Percentiles rank a stretch among this genome's conserved stretches.
Conservation (phyloP, 169 alveolate genomes). For the Plasmodium cynomolgi region DNA sequence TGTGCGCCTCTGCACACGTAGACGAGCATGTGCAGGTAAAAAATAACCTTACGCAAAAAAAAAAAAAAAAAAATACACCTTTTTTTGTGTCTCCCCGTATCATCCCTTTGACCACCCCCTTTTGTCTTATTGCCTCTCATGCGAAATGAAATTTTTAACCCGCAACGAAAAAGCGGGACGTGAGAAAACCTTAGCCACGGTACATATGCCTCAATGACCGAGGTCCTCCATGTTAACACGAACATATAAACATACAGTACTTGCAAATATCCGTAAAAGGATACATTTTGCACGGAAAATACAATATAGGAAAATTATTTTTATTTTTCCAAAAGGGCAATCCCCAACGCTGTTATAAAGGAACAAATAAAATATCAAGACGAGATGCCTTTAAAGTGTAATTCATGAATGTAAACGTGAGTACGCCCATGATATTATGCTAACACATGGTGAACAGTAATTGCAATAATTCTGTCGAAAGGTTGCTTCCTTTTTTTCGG, state of each 20-base stretch:
- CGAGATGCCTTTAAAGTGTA: neutral
- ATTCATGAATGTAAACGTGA: neutral
- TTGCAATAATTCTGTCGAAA: neutral
- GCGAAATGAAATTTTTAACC: neutral
- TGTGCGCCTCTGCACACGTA: neutral
- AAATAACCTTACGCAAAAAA: neutral
- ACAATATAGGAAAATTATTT: neutral
- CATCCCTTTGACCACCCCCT: neutral
- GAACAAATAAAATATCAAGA: neutral
- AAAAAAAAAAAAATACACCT: neutral
- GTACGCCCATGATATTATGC: neutral
- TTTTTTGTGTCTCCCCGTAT: neutral
- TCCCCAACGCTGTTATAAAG: slow-evolving; percentile 4
- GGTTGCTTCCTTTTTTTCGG: neutral
- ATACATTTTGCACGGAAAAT: neutral
- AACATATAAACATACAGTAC: neutral
- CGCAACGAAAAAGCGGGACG: neutral
- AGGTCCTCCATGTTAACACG: neutral
- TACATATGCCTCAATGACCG: neutral
- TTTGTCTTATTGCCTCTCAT: neutral
- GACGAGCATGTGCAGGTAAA: neutral
- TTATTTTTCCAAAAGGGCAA: neutral
- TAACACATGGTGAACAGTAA: neutral
- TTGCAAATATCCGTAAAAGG: neutral
- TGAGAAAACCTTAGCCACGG: neutral